Percentiles rank a stretch among this genome's conserved stretches.
These are phyloP conservation scores for Lachnellula occidentalis DNA, from an alignment of 2,329 filamentous ascomycete species.

Conservation along the genomic window DNA sequence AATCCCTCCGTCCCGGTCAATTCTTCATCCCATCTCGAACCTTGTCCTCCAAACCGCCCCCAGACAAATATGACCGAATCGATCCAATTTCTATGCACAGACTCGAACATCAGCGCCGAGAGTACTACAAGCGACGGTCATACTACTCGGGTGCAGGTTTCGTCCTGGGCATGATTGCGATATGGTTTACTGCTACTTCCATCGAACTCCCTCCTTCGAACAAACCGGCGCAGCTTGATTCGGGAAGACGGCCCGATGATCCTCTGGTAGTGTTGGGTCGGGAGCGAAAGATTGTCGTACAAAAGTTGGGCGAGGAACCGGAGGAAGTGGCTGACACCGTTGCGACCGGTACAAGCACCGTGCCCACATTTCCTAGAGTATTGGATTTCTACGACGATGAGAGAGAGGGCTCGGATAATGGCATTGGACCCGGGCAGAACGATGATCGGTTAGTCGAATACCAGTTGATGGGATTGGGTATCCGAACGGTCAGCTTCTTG, in stretches of 20 bases:
- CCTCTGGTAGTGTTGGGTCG: constrained; percentile 25
- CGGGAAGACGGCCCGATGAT: constrained; percentile 18
- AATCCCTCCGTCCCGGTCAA: constrained; percentile 6
- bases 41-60: constrained; percentile 6
- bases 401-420: constrained; percentile 5
- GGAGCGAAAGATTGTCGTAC: constrained; percentile 28
- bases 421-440: constrained; percentile 1
- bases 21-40: background rate
- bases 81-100: constrained; percentile 28
- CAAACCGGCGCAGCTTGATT: constrained; percentile 11
- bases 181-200: constrained; percentile 27
- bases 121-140: constrained; percentile 28
- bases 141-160: constrained; percentile 26
- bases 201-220: constrained; percentile 21
- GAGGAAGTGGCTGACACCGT: constrained; percentile 36
- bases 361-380: constrained; percentile 28
- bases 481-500: constrained; percentile 85
- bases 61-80: constrained; percentile 5
- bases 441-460: constrained; percentile 55
- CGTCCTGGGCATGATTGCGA: constrained; percentile 27
- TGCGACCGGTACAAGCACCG: constrained; percentile 27
- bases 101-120: constrained; percentile 19
- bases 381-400: constrained; percentile 26
- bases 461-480: constrained; percentile 80
- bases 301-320: constrained; percentile 27